A percentile compares a stretch with the other conserved stretches of the same genome.
Conservation (phyloP, 306 rosid genomes). For the Corylus heterophylla region DNA sequence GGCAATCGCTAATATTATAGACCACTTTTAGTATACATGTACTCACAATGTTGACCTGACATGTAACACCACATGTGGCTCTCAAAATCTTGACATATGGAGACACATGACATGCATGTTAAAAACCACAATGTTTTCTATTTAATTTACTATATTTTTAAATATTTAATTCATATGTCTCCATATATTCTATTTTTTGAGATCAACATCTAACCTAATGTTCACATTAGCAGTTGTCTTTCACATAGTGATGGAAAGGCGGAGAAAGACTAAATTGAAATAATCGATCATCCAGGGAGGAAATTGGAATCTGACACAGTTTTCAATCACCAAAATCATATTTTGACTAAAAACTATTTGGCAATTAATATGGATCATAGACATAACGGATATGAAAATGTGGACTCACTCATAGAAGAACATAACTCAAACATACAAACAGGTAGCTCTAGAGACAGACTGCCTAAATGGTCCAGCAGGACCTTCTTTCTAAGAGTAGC, state of each 20-base stretch:
- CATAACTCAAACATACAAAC: constrained; percentile 21
- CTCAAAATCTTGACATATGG: background rate
- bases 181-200: background rate
- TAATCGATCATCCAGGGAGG: too few relatives aligned
- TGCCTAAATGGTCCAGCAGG: constrained; percentile 9
- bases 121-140: background rate
- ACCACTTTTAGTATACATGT: background rate
- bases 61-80: background rate
- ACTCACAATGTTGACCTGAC: background rate
- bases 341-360: background rate
- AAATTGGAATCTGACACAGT: too few relatives aligned
- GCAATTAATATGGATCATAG: background rate
- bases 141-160: background rate
- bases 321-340: constrained; percentile 6
- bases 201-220: background rate
- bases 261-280: too few relatives aligned
- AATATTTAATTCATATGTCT: background rate
- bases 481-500: constrained; percentile 11
- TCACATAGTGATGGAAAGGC: too few relatives aligned
- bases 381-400: background rate
- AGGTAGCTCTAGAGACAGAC: constrained; percentile 13
- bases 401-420: background rate
- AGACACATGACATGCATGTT: background rate
- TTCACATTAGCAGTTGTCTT: too few relatives aligned
- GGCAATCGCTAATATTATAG: background rate